Percentiles rank a stretch among this genome's conserved stretches.
Conservation (phyloP, 1,284 basidiomycete species). For the Ceratobasidium sp. region DNA sequence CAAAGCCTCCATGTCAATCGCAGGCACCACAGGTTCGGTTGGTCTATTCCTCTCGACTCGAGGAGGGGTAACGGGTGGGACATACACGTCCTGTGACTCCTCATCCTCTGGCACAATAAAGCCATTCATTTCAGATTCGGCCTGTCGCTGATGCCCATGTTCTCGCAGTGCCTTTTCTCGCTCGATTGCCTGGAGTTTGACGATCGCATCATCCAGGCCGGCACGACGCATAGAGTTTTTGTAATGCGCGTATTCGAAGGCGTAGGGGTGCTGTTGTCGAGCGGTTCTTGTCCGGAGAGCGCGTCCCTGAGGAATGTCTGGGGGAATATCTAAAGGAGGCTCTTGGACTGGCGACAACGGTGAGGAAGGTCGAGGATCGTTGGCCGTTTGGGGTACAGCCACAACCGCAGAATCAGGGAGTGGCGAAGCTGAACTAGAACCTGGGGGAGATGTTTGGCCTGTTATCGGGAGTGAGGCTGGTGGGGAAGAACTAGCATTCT, state of each 20-base stretch:
- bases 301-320: slow-evolving; percentile 14
- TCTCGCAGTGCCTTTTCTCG: not conserved
- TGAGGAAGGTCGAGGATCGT: not conserved
- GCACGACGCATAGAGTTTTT: slow-evolving; percentile 40
- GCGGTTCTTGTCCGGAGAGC: slow-evolving; percentile 38
- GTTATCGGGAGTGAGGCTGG: not conserved
- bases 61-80: slow-evolving; percentile 25
- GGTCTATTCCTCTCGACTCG: not conserved
- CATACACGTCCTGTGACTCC: slow-evolving; percentile 41
- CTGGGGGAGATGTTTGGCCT: not conserved
- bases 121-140: slow-evolving; percentile 33
- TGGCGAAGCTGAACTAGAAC: not conserved
- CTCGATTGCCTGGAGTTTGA: slow-evolving; percentile 19
- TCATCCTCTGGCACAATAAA: slow-evolving; percentile 45
- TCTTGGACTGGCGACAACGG: not conserved
- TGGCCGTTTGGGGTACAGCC: not conserved
- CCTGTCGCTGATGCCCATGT: not conserved
- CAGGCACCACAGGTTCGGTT: not conserved
- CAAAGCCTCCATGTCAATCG: slow-evolving; percentile 27
- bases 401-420: not conserved
- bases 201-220: slow-evolving; percentile 38
- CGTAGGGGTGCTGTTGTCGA: slow-evolving; percentile 44
- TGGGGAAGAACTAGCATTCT: not conserved
- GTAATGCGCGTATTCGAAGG: slow-evolving; percentile 39
- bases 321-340: not conserved